These are phyloP conservation scores for Pythium chondricola DNA, from an alignment of 352 stramenopile species.

Conservation along the genomic window DNA sequence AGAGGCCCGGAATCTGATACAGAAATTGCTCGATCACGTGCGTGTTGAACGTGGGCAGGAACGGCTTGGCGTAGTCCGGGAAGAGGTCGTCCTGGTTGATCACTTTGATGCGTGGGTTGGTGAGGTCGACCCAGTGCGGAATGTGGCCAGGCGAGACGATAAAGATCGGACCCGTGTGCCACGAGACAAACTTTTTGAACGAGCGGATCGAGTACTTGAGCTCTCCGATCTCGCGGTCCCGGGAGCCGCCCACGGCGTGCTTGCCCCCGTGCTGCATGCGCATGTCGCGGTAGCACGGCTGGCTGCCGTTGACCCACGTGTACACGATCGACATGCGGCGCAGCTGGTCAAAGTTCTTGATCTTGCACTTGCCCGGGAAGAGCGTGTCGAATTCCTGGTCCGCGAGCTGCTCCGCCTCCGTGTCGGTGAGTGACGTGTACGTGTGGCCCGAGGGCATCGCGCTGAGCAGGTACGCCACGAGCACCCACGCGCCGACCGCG, in stretches of 20 bases:
- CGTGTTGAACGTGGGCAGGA: conserved; percentile 84
- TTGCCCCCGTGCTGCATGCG: conserved; percentile 63
- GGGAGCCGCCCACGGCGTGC: conserved; percentile 65
- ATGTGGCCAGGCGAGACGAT: conserved; percentile 82
- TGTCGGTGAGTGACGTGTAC: conserved; percentile 25
- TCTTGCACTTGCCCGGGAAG: conserved; percentile 72
- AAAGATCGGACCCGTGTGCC: conserved; percentile 81
- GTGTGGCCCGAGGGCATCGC: conserved; percentile 26
- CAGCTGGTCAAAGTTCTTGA: conserved; percentile 82
- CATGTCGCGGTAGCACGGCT: conserved; percentile 76
- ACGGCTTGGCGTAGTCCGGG: conserved; percentile 70
- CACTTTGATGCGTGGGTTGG: conserved; percentile 79
- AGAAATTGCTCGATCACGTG: conserved; percentile 88
- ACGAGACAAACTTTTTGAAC: conserved; percentile 76
- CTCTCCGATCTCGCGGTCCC: conserved; percentile 85
- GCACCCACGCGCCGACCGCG: conserved; percentile 31
- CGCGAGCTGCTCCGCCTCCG: conserved; percentile 32
- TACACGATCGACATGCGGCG: conserved; percentile 86
- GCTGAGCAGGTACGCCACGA: conserved; percentile 37
- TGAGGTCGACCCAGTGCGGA: conserved; percentile 74
- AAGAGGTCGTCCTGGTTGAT: conserved; percentile 86
- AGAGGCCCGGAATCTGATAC: conserved; percentile 77
- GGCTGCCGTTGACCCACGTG: conserved; percentile 85
- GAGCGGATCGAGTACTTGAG: conserved; percentile 86
- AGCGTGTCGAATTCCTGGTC: conserved; percentile 41